phyloP scores from a whole-genome alignment of 169 alveolate genomes.

The Amoebophrya sp. region DNA sequence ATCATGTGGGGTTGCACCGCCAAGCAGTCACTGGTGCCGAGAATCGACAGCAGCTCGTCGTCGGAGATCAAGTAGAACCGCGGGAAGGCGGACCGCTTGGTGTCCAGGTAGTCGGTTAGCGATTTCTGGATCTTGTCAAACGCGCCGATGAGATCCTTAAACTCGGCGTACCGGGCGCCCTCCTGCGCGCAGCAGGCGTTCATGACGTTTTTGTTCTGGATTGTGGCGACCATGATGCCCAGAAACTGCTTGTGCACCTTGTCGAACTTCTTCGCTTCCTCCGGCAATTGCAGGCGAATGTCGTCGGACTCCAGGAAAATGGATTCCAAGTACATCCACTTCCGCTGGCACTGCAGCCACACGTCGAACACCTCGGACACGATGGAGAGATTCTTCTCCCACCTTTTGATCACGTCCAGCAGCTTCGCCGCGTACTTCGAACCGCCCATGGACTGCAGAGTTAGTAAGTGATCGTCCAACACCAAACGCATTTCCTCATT shows the following conservation, averaged over 20 bases:
- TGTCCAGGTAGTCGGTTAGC: slow-evolving; percentile 70
- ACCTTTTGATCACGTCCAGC: slow-evolving; percentile 68
- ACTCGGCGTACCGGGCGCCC: slow-evolving; percentile 34
- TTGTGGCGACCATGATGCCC: slow-evolving; percentile 73
- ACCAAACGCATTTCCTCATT: slow-evolving; percentile 74
- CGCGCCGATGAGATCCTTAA: background rate
- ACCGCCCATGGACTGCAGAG: slow-evolving; percentile 74
- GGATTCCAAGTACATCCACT: slow-evolving; percentile 87
- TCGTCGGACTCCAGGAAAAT: slow-evolving; percentile 83
- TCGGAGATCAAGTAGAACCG: slow-evolving; percentile 83
- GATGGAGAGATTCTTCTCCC: slow-evolving; percentile 80
- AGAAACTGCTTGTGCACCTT: slow-evolving; percentile 69
- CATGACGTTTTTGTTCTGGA: slow-evolving; percentile 68
- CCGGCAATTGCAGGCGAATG: slow-evolving; percentile 83
- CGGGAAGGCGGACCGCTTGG: slow-evolving; percentile 78
- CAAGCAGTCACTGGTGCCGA: slow-evolving; percentile 74
- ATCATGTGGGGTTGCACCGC: slow-evolving; percentile 83
- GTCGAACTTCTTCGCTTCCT: slow-evolving; percentile 84
- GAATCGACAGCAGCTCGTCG: slow-evolving; percentile 83
- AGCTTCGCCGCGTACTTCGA: slow-evolving; percentile 78
- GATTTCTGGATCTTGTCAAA: slow-evolving; percentile 34
- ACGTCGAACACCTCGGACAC: slow-evolving; percentile 78
- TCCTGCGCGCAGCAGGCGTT: slow-evolving; percentile 69
- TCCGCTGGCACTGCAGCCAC: slow-evolving; percentile 73
- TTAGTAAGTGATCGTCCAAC: slow-evolving; percentile 81